Evolutionary conservation across 768 basidiomycete genomes (phyloP).

Genomic region (Mycena haematopus): DNA sequence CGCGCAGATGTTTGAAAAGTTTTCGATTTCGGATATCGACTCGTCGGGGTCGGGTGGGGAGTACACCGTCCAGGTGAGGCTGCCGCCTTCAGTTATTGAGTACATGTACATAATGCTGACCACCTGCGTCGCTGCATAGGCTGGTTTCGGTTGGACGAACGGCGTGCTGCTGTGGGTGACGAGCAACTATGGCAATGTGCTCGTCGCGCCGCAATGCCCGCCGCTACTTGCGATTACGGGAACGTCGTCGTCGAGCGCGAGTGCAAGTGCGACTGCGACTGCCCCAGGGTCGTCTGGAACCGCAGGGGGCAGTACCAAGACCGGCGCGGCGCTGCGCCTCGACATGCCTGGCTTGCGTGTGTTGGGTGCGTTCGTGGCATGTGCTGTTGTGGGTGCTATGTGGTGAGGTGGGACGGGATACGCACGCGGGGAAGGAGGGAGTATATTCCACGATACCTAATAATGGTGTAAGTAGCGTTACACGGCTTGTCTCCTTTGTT

Average conservation of each 20-base stretch:
- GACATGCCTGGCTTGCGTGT: not conserved
- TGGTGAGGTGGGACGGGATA: not conserved
- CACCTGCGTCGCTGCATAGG: conserved; percentile 42
- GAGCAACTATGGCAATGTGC: conserved; percentile 63
- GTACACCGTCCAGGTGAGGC: conserved; percentile 82
- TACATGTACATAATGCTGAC: not conserved
- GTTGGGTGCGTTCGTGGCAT: conserved; percentile 1
- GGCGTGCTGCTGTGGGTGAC: conserved; percentile 81
- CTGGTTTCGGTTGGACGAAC: conserved; percentile 91
- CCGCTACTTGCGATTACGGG: conserved; percentile 33
- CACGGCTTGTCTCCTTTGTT: not conserved
- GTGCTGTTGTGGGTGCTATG: not conserved
- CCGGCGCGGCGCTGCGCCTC: conserved; percentile 10
- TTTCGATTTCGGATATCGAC: conserved; percentile 79
- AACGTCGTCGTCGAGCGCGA: conserved; percentile 1
- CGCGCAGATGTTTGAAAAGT: conserved; percentile 86
- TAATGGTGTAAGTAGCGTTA: not conserved
- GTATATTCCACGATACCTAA: not conserved
- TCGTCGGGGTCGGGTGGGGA: conserved; percentile 84
- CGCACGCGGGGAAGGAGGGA: not conserved
- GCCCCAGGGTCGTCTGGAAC: not conserved
- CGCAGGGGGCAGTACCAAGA: not conserved
- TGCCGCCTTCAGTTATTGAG: conserved; percentile 23
- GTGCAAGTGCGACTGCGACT: conserved; percentile 1
- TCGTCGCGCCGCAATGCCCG: conserved; percentile 73